phyloP scores from a whole-genome alignment of 306 rosid species.

The Rosa rugosa region DNA sequence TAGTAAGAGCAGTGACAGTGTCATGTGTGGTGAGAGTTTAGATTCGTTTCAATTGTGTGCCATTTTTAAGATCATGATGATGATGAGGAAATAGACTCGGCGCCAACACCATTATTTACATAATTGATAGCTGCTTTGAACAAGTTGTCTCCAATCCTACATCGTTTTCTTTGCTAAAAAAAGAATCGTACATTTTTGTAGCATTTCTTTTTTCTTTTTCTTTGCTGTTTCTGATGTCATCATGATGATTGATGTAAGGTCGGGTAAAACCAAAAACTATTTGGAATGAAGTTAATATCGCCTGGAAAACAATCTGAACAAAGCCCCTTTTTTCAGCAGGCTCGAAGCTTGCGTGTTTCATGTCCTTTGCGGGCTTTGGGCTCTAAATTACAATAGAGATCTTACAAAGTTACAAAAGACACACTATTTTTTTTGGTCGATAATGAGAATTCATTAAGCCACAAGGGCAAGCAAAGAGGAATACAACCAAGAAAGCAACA shows the following conservation, averaged over 20 bases:
- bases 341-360: neutral
- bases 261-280: neutral
- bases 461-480: too few relatives aligned
- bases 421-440: too few relatives aligned
- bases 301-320: neutral
- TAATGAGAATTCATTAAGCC: too few relatives aligned
- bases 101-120: neutral
- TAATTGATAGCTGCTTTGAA: slow-evolving; percentile 18
- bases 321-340: neutral
- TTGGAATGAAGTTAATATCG: neutral
- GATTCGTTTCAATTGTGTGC: slow-evolving; percentile 12
- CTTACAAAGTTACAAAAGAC: too few relatives aligned
- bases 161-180: neutral
- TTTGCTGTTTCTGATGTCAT: neutral
- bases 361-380: neutral
- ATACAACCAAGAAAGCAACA: too few relatives aligned
- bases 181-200: neutral
- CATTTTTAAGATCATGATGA: slow-evolving; percentile 3
- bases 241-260: neutral
- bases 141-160: slow-evolving; percentile 6
- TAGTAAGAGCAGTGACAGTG: neutral
- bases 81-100: slow-evolving; percentile 11
- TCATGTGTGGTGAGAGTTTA: slow-evolving; percentile 11
- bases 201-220: neutral
- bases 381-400: neutral